Percentiles rank a stretch among this genome's conserved stretches.
These are phyloP conservation scores for Euphorbia lathyris DNA, from an alignment of 345 rosid genomes.

Conservation along the genomic window DNA sequence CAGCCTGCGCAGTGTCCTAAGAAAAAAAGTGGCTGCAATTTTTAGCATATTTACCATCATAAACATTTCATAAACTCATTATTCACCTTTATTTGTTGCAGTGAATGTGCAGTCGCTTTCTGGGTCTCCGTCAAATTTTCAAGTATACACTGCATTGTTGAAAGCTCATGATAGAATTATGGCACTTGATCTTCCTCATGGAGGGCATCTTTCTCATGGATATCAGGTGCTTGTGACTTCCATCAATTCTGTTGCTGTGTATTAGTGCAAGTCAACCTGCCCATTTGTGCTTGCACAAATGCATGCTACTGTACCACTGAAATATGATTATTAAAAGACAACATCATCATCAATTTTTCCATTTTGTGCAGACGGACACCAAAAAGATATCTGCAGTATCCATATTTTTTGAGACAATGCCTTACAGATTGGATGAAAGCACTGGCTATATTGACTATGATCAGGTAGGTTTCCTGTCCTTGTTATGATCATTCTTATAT, in stretches of 20 bases:
- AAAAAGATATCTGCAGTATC: constrained; percentile 98
- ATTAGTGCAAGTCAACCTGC: not conserved
- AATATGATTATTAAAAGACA: not conserved
- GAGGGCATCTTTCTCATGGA: constrained; percentile 99
- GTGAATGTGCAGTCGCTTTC: constrained; percentile 97
- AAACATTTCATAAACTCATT: constrained; percentile 15
- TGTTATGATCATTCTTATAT: not conserved
- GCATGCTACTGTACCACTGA: not conserved
- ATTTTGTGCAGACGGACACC: constrained; percentile 82
- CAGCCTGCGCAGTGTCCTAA: not conserved
- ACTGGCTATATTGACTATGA: constrained; percentile 96
- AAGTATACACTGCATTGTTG: constrained; percentile 89
- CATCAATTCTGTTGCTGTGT: constrained; percentile 1
- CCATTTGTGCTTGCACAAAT: not conserved
- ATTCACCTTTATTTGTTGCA: constrained; percentile 33
- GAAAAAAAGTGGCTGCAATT: not conserved
- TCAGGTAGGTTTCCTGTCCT: constrained; percentile 49
- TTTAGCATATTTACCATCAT: not conserved
- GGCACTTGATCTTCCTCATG: constrained; percentile 99
- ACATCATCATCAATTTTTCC: constrained; percentile 8
- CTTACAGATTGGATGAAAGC: constrained; percentile 88
- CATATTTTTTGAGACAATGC: constrained; percentile 98
- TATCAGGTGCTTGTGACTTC: constrained; percentile 65
- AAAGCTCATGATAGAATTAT: constrained; percentile 97
- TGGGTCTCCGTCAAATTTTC: constrained; percentile 96